Conservation (phyloP, 345 rosid genomes). For the Salix viminalis region DNA sequence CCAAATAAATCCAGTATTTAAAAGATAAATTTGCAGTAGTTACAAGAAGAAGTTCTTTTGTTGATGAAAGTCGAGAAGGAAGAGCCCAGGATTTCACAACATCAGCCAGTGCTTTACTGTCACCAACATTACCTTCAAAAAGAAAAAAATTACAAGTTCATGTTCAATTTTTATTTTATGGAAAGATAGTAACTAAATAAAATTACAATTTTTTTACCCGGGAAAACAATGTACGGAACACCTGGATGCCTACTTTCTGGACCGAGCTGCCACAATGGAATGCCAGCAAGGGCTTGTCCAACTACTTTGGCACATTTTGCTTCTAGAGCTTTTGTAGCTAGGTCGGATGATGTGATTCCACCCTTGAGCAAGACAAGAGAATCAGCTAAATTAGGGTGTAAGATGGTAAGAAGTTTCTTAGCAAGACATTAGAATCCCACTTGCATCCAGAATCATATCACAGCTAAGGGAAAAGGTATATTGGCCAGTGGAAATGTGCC, state of each 20-base stretch:
- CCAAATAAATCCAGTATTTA: conserved; percentile 4
- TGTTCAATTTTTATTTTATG: not conserved
- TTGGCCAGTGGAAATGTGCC: too few species aligned
- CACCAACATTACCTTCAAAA: conserved; percentile 82
- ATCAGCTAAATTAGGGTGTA: not conserved
- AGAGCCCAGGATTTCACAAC: conserved; percentile 87
- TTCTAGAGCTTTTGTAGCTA: conserved; percentile 91
- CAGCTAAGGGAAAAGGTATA: too few species aligned
- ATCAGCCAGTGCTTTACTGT: conserved; percentile 66
- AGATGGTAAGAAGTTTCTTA: not conserved
- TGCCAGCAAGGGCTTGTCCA: conserved; percentile 95
- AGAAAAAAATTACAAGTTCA: not conserved
- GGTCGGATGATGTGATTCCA: conserved; percentile 96
- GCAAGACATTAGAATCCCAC: not conserved
- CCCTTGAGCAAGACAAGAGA: conserved; percentile 44
- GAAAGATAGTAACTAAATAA: not conserved
- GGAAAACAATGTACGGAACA: conserved; percentile 93
- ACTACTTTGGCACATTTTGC: conserved; percentile 82
- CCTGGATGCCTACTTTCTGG: conserved; percentile 97
- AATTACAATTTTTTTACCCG: conserved; percentile 47
- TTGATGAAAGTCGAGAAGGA: conserved; percentile 13
- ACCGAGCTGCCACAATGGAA: conserved; percentile 95
- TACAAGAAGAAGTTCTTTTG: too few species aligned
- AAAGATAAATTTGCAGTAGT: not conserved
- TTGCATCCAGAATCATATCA: not conserved